Base-by-base conservation (phyloP, 495 filamentous ascomycete species). In the Letharia lupina region DNA sequence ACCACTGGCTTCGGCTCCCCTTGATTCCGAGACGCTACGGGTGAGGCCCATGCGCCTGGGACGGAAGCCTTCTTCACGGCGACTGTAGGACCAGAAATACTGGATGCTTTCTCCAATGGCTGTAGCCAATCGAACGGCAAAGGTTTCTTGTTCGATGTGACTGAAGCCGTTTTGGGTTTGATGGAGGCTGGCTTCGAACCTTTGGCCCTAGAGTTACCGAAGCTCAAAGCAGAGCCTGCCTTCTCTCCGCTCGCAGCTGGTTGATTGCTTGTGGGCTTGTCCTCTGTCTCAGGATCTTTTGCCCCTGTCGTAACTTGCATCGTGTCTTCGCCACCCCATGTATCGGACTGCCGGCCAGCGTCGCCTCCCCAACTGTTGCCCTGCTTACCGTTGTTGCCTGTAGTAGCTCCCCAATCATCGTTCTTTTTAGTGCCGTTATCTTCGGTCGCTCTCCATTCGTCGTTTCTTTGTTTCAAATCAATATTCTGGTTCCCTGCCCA, bases 151-250 rank as follows among this genome's bases (percentile, higher is more conserved):
- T 54, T 56, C 13, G 16, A 33, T 33, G 10, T 56, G 4, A 18
- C 39, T 56, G 62, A 56, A 40, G 23, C 12, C n/a, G 39, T 16
- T 62, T 54, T 61, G 35, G 45, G 12, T 31, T 56, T 62, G 16
- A 31, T 39, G 28, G 64, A 61, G 54, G 45, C 15, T 37, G 28
- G 8, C 33, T n/a, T 65, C 47, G 54, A 16, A 23, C 44, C 41
- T 37, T 48, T 65, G 31, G 56, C 9, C 39, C 58, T 65, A 6
- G 63, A 63, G 62, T 63, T 63, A 23, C 62, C 48, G n/a, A 63
- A 56, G 37, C 35, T 63, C 18, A 45, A 37, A 23, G 3, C 1
- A 54, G 20, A 56, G 40, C 50, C 28, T 58, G 20, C 40, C n/a
- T 57, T 57, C n/a, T 56, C 31, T 57, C 45, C 20, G 11, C 54